Conservation (phyloP, 2,329 filamentous ascomycete genomes). For the Orbilia javanica region DNA sequence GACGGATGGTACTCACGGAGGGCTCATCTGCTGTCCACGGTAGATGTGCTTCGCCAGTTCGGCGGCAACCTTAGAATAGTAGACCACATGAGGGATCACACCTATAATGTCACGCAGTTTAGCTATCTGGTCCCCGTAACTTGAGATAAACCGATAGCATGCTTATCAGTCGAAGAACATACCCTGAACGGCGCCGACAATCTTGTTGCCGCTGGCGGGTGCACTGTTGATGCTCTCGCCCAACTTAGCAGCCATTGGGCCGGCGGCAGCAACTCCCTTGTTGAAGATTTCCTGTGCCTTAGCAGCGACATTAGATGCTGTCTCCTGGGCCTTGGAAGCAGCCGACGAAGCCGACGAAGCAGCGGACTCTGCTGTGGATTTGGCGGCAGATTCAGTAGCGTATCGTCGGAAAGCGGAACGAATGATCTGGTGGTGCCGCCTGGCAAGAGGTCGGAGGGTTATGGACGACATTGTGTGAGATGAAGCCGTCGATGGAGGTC, state of each 20-base stretch:
- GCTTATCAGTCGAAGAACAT: conserved; percentile 69
- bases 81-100: conserved; percentile 85
- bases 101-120: conserved; percentile 69
- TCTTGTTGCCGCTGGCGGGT: conserved; percentile 83
- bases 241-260: conserved; percentile 63
- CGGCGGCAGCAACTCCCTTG: conserved; percentile 67
- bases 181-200: conserved; percentile 85
- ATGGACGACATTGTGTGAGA: conserved; percentile 43
- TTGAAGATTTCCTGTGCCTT: conserved; percentile 64
- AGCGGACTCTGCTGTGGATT: conserved; percentile 55
- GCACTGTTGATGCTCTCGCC: conserved; percentile 67
- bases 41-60: conserved; percentile 91
- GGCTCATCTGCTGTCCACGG: conserved; percentile 88
- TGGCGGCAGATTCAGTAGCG: conserved; percentile 52
- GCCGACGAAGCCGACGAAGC: conserved; percentile 38
- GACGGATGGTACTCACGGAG: conserved; percentile 78
- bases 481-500: conserved; percentile 19
- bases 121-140: conserved; percentile 6
- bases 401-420: conserved; percentile 53
- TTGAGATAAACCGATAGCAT: neutral
- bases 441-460: conserved; percentile 48
- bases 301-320: conserved; percentile 62
- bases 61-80: conserved; percentile 89
- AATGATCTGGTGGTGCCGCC: conserved; percentile 54
- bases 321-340: conserved; percentile 59